Base-by-base conservation (phyloP, 345 rosid genomes). In the Corchorus capsularis region DNA sequence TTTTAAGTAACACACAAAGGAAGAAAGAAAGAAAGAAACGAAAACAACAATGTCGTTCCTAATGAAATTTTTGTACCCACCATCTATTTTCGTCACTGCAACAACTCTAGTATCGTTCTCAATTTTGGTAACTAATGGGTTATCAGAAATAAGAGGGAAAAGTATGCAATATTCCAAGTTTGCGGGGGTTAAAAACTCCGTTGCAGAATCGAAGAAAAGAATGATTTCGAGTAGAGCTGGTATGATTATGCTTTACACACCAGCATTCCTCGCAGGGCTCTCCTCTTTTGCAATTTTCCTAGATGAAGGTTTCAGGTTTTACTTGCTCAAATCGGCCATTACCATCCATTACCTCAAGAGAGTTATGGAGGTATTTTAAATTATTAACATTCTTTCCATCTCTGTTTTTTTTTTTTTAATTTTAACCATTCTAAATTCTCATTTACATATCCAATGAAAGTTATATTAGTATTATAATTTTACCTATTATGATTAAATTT, bases 271-370 rank as follows among this genome's bases (percentile, higher is more conserved):
- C 4, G 86, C 86, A 0, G 90, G 83, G 9, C 49, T 83, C 4
- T 82, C 87, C 65, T 89, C 97, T 69, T 88, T 90, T 76, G 63
- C 61, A 53, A 6, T 86, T 59, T 76, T 89, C 53, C 91, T 89
- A 6, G 73, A 77, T 34, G 82, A 79, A 57, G 81, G 69, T 79
- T 74, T 86, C 74, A 85, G 98, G 84, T 86, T 87, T 75, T 74
- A 84, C 60, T 39, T 89, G 57, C 85, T 92, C 67, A 76, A 75
- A 72, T 85, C 90, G 6, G 86, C 88, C 47, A 81, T 92, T 22
- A 72, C 91, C 68, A 37, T 88, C 74, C 98, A 94, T 85, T 94
- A 90, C 92, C 61, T 92, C 82, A 92, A 92, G 73, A 85, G 98
- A 68, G 46, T 85, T 15, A 59, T 84, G 4, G 94, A 88, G 94